Percentiles rank a stretch among this genome's conserved stretches.
Conservation (phyloP, 2,329 filamentous ascomycete genomes). For the Colletotrichum sp. region DNA sequence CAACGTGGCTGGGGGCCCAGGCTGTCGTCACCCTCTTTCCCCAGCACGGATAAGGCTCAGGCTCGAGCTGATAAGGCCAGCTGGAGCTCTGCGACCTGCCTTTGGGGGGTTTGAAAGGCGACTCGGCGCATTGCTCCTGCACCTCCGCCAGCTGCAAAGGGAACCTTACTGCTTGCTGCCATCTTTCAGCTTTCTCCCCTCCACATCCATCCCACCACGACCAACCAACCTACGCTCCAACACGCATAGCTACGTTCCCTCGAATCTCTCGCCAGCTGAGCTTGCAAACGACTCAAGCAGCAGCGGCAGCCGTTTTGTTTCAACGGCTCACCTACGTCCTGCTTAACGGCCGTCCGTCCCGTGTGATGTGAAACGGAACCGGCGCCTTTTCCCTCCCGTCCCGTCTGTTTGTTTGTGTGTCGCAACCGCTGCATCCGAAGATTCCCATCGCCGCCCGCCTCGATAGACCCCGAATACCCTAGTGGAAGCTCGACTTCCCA, state of each 20-base stretch:
- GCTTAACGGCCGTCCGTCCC: neutral
- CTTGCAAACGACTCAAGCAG: neutral
- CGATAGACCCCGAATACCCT: neutral
- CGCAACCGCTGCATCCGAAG: constrained; percentile 2
- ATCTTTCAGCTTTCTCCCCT: neutral
- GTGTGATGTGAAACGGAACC: constrained; percentile 22
- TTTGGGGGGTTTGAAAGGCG: neutral
- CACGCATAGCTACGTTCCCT: neutral
- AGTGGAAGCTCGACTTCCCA: constrained; percentile 13
- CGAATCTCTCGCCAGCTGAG: neutral
- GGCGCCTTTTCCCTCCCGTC: neutral
- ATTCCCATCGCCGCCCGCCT: neutral
- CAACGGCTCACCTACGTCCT: neutral
- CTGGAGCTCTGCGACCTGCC: constrained; percentile 3
- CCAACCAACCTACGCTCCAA: neutral
- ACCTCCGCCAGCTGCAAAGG: neutral
- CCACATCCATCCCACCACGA: neutral
- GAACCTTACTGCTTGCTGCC: neutral
- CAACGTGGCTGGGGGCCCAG: constrained; percentile 14
- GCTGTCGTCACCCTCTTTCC: constrained; percentile 18
- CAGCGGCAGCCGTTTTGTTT: neutral
- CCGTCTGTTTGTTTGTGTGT: constrained; percentile 6
- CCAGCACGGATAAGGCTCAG: constrained; percentile 19
- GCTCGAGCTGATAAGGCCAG: constrained; percentile 20
- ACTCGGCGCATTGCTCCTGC: neutral